Conservation (phyloP, 495 filamentous ascomycete species). For the Tetracladium setigerum region DNA sequence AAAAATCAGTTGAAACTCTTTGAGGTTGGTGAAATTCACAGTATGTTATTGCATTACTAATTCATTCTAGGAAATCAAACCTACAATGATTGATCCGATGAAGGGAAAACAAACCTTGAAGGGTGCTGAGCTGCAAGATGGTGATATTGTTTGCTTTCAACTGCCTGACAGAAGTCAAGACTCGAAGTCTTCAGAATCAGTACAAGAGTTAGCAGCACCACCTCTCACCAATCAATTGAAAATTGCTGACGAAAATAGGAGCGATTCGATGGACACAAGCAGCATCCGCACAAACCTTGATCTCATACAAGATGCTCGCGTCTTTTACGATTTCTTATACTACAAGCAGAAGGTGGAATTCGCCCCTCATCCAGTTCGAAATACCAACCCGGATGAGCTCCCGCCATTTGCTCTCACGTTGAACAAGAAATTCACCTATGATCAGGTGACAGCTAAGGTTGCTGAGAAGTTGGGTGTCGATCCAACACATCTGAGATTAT, state of each 20-base stretch:
- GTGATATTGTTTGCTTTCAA: slow-evolving; percentile 96
- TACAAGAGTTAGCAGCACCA: slow-evolving; percentile 45
- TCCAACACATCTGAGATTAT: slow-evolving; percentile 83
- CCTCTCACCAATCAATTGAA: slow-evolving; percentile 34
- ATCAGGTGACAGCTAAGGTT: slow-evolving; percentile 80
- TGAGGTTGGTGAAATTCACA: slow-evolving; percentile 43
- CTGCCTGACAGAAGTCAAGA: slow-evolving; percentile 32
- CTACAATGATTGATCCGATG: slow-evolving; percentile 91
- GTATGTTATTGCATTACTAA: slow-evolving; percentile 14
- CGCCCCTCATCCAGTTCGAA: slow-evolving; percentile 45
- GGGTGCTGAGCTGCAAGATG: slow-evolving; percentile 90
- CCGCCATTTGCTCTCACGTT: slow-evolving; percentile 36
- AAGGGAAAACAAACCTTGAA: slow-evolving; percentile 84
- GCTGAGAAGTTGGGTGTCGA: slow-evolving; percentile 71
- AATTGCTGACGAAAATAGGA: slow-evolving; percentile 12
- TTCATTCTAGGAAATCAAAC: slow-evolving; percentile 75
- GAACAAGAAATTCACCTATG: slow-evolving; percentile 84
- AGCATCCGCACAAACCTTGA: slow-evolving; percentile 18
- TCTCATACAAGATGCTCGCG: slow-evolving; percentile 56
- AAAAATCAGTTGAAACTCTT: slow-evolving; percentile 54
- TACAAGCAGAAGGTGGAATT: slow-evolving; percentile 73
- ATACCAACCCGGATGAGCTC: slow-evolving; percentile 56
- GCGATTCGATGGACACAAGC: background rate
- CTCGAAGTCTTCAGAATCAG: slow-evolving; percentile 34
- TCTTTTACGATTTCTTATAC: slow-evolving; percentile 87